A percentile compares a stretch with the other conserved stretches of the same genome.
Conservation (phyloP, 257 asterid species). For the Perilla frutescens region DNA sequence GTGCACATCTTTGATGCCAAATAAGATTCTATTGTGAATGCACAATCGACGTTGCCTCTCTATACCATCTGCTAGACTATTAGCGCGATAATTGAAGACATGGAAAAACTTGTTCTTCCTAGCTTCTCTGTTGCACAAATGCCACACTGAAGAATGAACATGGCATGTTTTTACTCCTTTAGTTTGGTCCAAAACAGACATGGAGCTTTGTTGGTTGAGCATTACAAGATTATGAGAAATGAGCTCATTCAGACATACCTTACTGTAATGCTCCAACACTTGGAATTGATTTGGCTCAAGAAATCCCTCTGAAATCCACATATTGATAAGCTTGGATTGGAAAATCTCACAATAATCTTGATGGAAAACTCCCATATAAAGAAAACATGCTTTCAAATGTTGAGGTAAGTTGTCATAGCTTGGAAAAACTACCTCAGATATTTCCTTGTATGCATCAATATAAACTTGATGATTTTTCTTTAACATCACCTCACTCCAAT, state of each 20-base stretch:
- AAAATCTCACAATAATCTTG: slow-evolving; percentile 15
- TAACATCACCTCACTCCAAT: neutral
- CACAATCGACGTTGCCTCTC: too few relatives aligned
- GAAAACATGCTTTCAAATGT: neutral
- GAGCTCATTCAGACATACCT: neutral
- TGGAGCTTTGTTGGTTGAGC: neutral
- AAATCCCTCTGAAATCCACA: slow-evolving; percentile 28
- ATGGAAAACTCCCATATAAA: neutral
- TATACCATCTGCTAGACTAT: too few relatives aligned
- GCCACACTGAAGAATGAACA: neutral
- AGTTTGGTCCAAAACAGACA: too few relatives aligned
- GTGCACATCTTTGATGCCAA: neutral
- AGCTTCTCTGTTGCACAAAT: neutral
- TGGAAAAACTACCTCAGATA: neutral
- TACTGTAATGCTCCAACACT: too few relatives aligned
- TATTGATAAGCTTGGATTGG: neutral
- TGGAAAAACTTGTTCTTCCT: neutral
- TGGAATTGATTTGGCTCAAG: too few relatives aligned
- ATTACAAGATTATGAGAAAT: neutral
- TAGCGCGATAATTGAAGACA: too few relatives aligned
- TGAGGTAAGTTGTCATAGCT: slow-evolving; percentile 33
- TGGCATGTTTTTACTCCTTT: too few relatives aligned
- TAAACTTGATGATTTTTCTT: neutral
- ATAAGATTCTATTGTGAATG: too few relatives aligned
- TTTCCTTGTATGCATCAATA: neutral